A percentile compares a stretch with the other conserved stretches of the same genome.
These are phyloP conservation scores for Actinomucor elegans DNA, from an alignment of 371 early-diverging fungal genomes.

Conservation along the genomic window DNA sequence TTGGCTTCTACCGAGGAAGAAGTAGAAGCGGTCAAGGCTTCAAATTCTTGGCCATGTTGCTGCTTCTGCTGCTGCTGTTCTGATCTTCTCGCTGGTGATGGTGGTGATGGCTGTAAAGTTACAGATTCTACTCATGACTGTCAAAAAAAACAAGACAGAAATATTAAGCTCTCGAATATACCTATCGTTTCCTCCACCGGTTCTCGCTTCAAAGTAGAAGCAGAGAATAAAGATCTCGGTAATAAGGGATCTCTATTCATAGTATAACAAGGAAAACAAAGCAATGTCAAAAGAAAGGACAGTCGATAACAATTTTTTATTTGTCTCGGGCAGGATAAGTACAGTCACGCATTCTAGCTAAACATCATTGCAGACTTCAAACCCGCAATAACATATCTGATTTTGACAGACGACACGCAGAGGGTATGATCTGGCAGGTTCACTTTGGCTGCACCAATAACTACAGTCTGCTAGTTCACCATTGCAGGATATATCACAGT, in stretches of 20 bases:
- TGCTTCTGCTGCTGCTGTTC: not conserved
- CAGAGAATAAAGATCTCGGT: conserved; percentile 22
- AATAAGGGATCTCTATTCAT: conserved; percentile 10
- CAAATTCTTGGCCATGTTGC: not conserved
- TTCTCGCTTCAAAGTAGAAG: conserved; percentile 25
- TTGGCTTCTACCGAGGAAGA: not conserved
- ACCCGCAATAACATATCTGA: conserved; percentile 15
- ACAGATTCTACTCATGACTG: too few relatives aligned
- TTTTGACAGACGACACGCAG: conserved; percentile 15
- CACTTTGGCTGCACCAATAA: too few relatives aligned
- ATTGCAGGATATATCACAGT: conserved; percentile 10
- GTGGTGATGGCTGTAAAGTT: too few relatives aligned
- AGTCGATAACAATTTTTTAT: not conserved
- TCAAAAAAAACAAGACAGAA: too few relatives aligned
- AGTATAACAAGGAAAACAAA: not conserved
- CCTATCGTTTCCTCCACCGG: conserved; percentile 1
- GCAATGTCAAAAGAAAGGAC: not conserved
- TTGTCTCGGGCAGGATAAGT: too few relatives aligned
- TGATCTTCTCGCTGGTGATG: too few relatives aligned
- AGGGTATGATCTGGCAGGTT: too few relatives aligned
- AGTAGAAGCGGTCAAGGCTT: too few relatives aligned
- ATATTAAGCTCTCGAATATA: too few relatives aligned
- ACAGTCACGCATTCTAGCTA: not conserved
- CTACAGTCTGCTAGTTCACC: not conserved
- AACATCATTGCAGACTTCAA: conserved; percentile 3